phyloP scores from a whole-genome alignment of 257 asterid species.

The Lycium ferocissimum region DNA sequence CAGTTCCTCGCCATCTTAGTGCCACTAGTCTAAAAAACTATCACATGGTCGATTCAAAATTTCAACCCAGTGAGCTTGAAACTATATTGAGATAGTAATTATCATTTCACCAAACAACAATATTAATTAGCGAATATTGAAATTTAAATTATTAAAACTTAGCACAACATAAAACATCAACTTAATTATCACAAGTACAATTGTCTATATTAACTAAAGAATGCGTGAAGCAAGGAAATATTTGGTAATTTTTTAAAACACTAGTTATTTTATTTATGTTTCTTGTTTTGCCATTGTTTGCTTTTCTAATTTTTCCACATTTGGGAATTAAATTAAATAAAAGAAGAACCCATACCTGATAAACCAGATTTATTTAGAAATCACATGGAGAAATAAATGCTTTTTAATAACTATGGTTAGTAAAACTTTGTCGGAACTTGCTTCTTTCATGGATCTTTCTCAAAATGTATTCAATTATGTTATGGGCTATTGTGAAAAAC shows the following conservation, averaged over 20 bases:
- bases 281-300: not conserved
- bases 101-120: not conserved
- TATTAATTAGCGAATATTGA: not conserved
- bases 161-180: not conserved
- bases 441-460: not conserved
- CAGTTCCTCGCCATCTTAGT: not conserved
- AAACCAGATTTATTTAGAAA: not conserved
- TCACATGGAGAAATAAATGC: constrained; percentile 28
- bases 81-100: not conserved
- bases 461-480: not conserved
- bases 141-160: not conserved
- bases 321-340: not conserved
- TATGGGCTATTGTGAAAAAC: constrained; percentile 12
- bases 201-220: not conserved
- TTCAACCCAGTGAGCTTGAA: not conserved
- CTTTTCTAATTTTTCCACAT: not conserved
- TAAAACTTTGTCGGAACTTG: not conserved
- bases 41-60: not conserved
- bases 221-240: not conserved
- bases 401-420: not conserved
- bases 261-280: not conserved
- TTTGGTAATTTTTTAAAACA: not conserved
- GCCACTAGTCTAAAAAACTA: not conserved
- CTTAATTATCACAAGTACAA: not conserved
- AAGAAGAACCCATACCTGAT: constrained; percentile 13